A percentile compares a stretch with the other conserved stretches of the same genome.
phyloP scores from a whole-genome alignment of 1,284 basidiomycete genomes.

The Ceratobasidium sp. region DNA sequence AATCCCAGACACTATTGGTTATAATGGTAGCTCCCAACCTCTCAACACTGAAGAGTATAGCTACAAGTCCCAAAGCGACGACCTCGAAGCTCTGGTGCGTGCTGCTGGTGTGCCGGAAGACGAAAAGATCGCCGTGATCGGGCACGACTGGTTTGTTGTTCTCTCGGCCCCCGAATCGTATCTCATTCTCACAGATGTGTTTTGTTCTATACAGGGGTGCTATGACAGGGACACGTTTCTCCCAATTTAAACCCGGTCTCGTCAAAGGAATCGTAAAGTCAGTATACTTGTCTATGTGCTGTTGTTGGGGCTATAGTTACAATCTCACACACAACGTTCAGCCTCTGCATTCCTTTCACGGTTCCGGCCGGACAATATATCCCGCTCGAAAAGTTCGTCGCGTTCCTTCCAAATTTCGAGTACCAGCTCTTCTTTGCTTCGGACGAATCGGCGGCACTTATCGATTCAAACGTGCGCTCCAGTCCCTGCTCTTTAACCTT shows the following conservation, averaged over 20 bases:
- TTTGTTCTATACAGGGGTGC: slow-evolving; percentile 16
- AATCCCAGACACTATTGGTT: slow-evolving; percentile 37
- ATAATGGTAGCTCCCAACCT: slow-evolving; percentile 39
- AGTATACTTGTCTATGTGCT: not conserved
- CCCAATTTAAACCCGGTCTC: slow-evolving; percentile 36
- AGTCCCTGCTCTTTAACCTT: not conserved
- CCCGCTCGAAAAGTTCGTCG: not conserved
- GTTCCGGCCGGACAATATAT: slow-evolving; percentile 1
- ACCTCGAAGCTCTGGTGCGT: slow-evolving; percentile 23
- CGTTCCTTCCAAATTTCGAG: slow-evolving; percentile 20
- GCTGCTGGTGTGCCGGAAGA: slow-evolving; percentile 21
- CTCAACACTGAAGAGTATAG: slow-evolving; percentile 36
- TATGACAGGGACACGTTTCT: slow-evolving; percentile 14
- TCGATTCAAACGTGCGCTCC: slow-evolving; percentile 36
- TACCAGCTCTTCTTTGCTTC: slow-evolving; percentile 43
- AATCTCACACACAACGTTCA: not conserved
- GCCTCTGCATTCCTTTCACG: slow-evolving; percentile 24
- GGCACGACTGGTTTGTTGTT: slow-evolving; percentile 31
- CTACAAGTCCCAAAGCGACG: slow-evolving; percentile 24
- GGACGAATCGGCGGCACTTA: slow-evolving; percentile 12
- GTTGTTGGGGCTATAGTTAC: too few species aligned
- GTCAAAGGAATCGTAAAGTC: slow-evolving; percentile 33
- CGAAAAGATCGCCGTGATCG: slow-evolving; percentile 33
- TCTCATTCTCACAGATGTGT: not conserved
- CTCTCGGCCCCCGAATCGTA: not conserved